Evolutionary conservation across 352 stramenopile genomes (phyloP), one percentile per base, ranked within the genome.

Genomic region (Globisporangium yorkense): DNA sequence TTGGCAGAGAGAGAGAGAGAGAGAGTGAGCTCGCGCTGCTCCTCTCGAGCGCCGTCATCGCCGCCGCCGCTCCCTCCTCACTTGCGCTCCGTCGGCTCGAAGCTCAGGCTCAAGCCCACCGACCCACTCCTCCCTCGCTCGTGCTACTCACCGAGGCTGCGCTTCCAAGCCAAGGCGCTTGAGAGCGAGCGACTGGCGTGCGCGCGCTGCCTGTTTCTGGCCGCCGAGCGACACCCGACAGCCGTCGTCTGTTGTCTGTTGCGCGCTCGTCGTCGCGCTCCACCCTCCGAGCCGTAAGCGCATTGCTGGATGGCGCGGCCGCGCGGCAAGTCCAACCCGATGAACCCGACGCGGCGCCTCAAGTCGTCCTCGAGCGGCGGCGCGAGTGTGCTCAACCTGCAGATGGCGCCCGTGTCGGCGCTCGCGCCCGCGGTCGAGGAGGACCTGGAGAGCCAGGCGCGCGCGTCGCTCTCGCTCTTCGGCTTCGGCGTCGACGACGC

Each of bases 401-500:
- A 80, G 62, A 70, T 74, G 31, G 53, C 67, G 31, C 72, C 63
- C 47, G 62, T 83, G 20, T 53, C 59, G 3, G 51, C 57, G 27
- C 51, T 84, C 29, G 54, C 72, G 13, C 54, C 50, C 2, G 48
- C 64, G 27, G 62, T 80, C 2, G 76, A 85, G 37, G 75, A 89
- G 46, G 76, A 89, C 51, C 66, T 87, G 5, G 75, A 87, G 62
- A 70, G 64, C 35, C 74, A 89, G 58, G 80, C 82, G 47, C 79
- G 82, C 35, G 66, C 80, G 12, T 76, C 74, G 27, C 71, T 92
- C 55, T 74, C 63, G 21, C 82, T 89, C 59, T 92, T 92, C 54
- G 72, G 82, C 64, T 92, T 92, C 54, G 82, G 80, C 39, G 65
- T 68, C 9, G 46, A 62, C 48, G 68, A 82, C 58, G 78, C 77